A percentile compares a stretch with the other conserved stretches of the same genome.
Conservation (phyloP, 352 stramenopile genomes). For the Phytopythium vexans region DNA sequence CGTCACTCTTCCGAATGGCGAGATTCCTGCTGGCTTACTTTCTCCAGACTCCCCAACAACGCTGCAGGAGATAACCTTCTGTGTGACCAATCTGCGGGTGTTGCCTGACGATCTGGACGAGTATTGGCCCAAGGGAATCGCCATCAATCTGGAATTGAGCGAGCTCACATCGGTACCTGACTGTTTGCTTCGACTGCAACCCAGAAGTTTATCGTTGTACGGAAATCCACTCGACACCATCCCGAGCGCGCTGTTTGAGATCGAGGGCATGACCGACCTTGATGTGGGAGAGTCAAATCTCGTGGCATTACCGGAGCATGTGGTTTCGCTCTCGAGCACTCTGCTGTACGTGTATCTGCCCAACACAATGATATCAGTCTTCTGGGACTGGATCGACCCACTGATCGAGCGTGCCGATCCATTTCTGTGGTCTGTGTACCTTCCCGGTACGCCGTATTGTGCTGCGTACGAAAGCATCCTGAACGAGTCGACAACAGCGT, state of each 20-base stretch:
- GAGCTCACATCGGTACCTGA: constrained; percentile 8
- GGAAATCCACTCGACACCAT: constrained; percentile 16
- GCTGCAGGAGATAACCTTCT: constrained; percentile 30
- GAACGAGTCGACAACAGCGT: constrained; percentile 3
- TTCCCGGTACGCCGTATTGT: constrained; percentile 2
- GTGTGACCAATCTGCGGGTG: constrained; percentile 23
- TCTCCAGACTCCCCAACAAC: constrained; percentile 9
- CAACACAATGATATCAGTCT: constrained; percentile 16
- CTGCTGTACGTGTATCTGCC: constrained; percentile 14
- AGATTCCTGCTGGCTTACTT: constrained; percentile 20
- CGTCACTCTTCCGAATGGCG: constrained; percentile 17
- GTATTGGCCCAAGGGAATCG: constrained; percentile 28
- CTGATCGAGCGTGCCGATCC: constrained; percentile 2
- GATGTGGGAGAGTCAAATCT: constrained; percentile 13
- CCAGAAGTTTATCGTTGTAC: constrained; percentile 18
- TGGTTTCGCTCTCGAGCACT: constrained; percentile 11
- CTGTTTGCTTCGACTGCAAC: constrained; percentile 7
- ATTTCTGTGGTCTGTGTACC: constrained; percentile 3
- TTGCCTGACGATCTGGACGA: constrained; percentile 31
- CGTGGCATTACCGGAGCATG: constrained; percentile 11
- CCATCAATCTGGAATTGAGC: constrained; percentile 24
- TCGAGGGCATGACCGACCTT: constrained; percentile 13
- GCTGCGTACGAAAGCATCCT: not conserved
- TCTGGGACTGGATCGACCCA: constrained; percentile 26
- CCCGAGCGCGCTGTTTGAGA: constrained; percentile 15